Conservation (phyloP, 305 asterid genomes). For the Withania somnifera region DNA sequence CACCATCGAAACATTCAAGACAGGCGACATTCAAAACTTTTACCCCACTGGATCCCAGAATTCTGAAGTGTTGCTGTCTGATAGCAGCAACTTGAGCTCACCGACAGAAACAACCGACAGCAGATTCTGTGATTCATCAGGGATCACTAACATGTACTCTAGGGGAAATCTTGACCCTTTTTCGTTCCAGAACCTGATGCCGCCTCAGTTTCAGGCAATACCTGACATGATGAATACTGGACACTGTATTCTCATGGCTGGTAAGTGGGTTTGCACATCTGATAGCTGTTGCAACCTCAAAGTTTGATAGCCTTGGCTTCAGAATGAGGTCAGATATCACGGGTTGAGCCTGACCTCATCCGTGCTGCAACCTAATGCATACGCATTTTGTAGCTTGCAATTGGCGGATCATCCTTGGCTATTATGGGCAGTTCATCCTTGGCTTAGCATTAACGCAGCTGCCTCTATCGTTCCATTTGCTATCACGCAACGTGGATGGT, state of each 20-base stretch:
- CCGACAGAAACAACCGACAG: constrained; percentile 17
- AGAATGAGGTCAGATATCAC: constrained; percentile 8
- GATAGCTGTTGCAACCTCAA: constrained; percentile 38
- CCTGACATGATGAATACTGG: constrained; percentile 28
- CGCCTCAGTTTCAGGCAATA: constrained; percentile 16
- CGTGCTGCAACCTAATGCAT: constrained; percentile 18
- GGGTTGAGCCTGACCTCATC: constrained; percentile 16
- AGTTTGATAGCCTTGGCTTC: constrained; percentile 15
- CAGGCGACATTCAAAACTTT: not conserved
- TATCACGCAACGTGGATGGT: constrained; percentile 1
- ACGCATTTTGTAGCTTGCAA: constrained; percentile 26
- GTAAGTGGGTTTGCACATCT: constrained; percentile 32
- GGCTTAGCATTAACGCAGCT: constrained; percentile 38
- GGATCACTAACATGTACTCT: constrained; percentile 22
- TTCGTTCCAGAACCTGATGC: constrained; percentile 15
- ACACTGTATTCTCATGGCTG: constrained; percentile 22
- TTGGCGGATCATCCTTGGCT: constrained; percentile 87
- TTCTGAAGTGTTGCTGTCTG: constrained; percentile 40
- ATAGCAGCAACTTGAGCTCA: constrained; percentile 22
- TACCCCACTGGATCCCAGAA: constrained; percentile 24
- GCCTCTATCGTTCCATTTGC: constrained; percentile 4
- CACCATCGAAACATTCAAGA: not conserved
- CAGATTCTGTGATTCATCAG: constrained; percentile 24
- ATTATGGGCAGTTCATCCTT: constrained; percentile 64
- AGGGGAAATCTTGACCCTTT: constrained; percentile 27